Evolutionary conservation across 1,284 basidiomycete genomes (phyloP), one percentile per base, ranked within the genome.

Genomic region (Trichosporon sp.): DNA sequence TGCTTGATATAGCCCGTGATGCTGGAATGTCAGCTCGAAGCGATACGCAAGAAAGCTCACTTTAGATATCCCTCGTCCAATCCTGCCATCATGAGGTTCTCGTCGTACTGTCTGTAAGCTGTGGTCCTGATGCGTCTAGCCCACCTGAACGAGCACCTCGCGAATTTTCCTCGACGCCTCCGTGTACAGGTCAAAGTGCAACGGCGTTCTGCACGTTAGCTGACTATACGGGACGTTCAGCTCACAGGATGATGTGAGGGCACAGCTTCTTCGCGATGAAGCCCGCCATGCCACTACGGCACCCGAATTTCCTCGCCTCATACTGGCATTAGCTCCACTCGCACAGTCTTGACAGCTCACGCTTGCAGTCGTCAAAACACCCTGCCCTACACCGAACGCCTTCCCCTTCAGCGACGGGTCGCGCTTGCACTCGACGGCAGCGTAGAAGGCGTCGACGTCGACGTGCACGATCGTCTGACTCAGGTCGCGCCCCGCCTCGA

Each of bases 251-350:
- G n/a, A 99, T 87, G 9, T 95, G 89, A 1, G 95, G 95, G 78
- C 95, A 98, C 9, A 99, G 87, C 77, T 93, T 95, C 84, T 90
- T 91, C 15, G 95, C 96, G 53, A 98, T 90, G 80, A 95, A 95
- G 62, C 89, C 92, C 87, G 93, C 88, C 93, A 95, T 95, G 32
- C 92, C 93, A 3, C 92, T 93, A 29, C 93, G 88, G 35, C 92
- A 90, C 0, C 94, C 94, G 75, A 87, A 94, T 78, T 91, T 93
- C 64, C 94, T 87, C 1, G 95, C 95, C 78, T 94, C 93, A 73
- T 97, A 97, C 91, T 93, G 23, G 5, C 2, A 60, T 53, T 21
- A 69, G 56, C 56, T 27, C 34, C 21, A 23, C 2, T 0, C 25
- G 5, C 0, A 15, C 1, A 47, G 4, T 2, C 7, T 4, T 23